Percentiles rank a stretch among this genome's conserved stretches.
These are phyloP conservation scores for Kalmusia sp. DNA, from an alignment of 2,329 filamentous ascomycete species.

Conservation along the genomic window DNA sequence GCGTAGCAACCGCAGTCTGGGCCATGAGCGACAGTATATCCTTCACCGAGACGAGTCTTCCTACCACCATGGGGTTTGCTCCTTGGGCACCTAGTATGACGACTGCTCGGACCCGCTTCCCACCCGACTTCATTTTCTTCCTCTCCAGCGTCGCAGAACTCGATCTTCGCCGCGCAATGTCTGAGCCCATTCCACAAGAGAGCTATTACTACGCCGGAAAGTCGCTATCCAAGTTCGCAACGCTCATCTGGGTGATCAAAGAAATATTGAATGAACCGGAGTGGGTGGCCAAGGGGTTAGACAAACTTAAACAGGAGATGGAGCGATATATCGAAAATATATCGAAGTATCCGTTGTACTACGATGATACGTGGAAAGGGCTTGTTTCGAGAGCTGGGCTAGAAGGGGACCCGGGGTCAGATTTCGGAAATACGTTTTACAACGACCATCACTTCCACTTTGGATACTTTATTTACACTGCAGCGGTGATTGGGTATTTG, in stretches of 20 bases:
- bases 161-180: constrained; percentile 80
- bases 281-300: constrained; percentile 56
- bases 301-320: constrained; percentile 56
- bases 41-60: constrained; percentile 76
- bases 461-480: constrained; percentile 88
- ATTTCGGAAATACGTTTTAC: constrained; percentile 88
- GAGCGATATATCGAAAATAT: constrained; percentile 54
- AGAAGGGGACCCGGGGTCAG: constrained; percentile 68
- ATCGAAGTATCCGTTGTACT: constrained; percentile 59
- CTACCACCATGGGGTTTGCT: constrained; percentile 75
- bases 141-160: constrained; percentile 70
- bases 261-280: constrained; percentile 65
- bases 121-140: constrained; percentile 60
- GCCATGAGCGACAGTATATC: constrained; percentile 58
- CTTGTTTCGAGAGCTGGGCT: constrained; percentile 81
- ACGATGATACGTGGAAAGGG: constrained; percentile 75
- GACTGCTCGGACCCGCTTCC: constrained; percentile 39
- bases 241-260: constrained; percentile 55
- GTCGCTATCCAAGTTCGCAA: constrained; percentile 50
- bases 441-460: constrained; percentile 72
- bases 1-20: constrained; percentile 74
- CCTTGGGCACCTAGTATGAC: constrained; percentile 71
- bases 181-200: constrained; percentile 73
- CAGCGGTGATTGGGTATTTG: constrained; percentile 80
- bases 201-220: constrained; percentile 95